Evolutionary conservation across 2,329 filamentous ascomycete genomes (phyloP).

Genomic region (Aureobasidium leucospermi): DNA sequence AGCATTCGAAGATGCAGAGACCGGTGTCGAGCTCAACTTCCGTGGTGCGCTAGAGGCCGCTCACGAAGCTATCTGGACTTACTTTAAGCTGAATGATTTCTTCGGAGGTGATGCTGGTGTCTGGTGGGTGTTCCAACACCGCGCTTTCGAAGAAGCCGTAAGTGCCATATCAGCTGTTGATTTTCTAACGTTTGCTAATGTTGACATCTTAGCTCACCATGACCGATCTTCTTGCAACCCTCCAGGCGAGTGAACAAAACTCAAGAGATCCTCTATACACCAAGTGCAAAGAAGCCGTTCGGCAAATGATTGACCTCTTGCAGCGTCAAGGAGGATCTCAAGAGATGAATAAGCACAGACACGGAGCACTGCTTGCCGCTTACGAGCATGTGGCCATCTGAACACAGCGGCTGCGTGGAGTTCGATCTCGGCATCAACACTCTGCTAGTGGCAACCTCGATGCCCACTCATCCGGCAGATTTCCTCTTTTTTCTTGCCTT

Average conservation of each 20-base stretch:
- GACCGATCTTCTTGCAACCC: constrained; percentile 16
- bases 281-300: constrained; percentile 37
- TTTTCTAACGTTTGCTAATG: constrained; percentile 17
- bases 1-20: constrained; percentile 57
- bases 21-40: constrained; percentile 49
- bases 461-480: too few species aligned
- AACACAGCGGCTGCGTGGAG: not conserved
- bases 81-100: constrained; percentile 64
- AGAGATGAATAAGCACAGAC: constrained; percentile 43
- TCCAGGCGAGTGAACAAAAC: constrained; percentile 6
- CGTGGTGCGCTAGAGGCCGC: constrained; percentile 66
- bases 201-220: constrained; percentile 15
- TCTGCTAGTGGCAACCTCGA: not conserved
- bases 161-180: constrained; percentile 31
- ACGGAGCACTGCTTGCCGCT: constrained; percentile 38
- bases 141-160: constrained; percentile 71
- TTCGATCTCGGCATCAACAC: too few species aligned
- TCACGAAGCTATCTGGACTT: constrained; percentile 65
- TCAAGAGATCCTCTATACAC: constrained; percentile 28
- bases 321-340: constrained; percentile 37
- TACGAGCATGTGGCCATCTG: constrained; percentile 26
- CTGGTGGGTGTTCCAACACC: constrained; percentile 80
- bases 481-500: too few species aligned
- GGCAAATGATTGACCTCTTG: constrained; percentile 39
- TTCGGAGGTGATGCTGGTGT: constrained; percentile 66